Conservation (phyloP, 2,329 filamentous ascomycete species). For the Clarireedia monteithiana region DNA sequence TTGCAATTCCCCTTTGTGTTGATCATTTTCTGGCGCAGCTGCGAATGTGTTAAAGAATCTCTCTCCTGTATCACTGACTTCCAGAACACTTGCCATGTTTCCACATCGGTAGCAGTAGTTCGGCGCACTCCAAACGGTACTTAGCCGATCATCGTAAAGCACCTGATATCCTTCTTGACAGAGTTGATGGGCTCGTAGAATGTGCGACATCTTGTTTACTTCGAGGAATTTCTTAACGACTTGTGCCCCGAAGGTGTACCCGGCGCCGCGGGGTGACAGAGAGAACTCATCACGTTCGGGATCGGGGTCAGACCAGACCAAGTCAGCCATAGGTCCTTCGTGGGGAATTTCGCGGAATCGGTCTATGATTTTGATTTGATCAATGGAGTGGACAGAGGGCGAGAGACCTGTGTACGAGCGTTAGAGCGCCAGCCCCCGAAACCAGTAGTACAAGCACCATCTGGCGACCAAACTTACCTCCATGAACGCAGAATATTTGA, state of each 20-base stretch:
- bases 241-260: constrained; percentile 95
- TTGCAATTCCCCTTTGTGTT: constrained; percentile 81
- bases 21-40: constrained; percentile 90
- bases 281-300: constrained; percentile 97
- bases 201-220: constrained; percentile 96
- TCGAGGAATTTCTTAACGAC: constrained; percentile 97
- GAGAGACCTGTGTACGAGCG: constrained; percentile 53
- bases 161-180: constrained; percentile 98
- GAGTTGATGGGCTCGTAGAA: constrained; percentile 93
- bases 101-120: constrained; percentile 82
- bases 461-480: constrained; percentile 45
- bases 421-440: background rate
- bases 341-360: constrained; percentile 97
- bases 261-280: constrained; percentile 83
- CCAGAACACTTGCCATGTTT: constrained; percentile 93
- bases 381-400: constrained; percentile 91
- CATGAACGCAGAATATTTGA: constrained; percentile 98
- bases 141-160: constrained; percentile 87
- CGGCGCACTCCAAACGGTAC: constrained; percentile 96
- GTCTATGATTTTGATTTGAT: constrained; percentile 99
- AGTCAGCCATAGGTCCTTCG: constrained; percentile 97
- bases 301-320: constrained; percentile 97
- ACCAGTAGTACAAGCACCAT: constrained; percentile 13
- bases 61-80: constrained; percentile 89
- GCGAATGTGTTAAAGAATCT: constrained; percentile 97